Conservation (phyloP, 225 moss, liverwort and hornwort species). For the Pleurozium schreberi region DNA sequence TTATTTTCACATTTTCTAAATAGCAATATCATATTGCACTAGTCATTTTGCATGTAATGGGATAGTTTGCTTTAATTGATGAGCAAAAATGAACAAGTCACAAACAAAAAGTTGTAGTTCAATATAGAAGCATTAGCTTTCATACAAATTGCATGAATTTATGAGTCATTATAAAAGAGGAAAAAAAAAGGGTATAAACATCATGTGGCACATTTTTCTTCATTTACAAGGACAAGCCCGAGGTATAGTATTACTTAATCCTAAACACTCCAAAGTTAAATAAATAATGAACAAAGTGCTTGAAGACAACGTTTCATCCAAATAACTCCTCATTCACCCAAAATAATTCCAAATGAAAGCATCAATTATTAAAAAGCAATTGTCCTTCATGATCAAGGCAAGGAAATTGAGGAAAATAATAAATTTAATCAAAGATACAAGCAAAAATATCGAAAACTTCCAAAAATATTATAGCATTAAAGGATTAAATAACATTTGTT, state of each 20-base stretch:
- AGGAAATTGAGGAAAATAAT: background rate
- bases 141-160: background rate
- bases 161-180: background rate
- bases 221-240: too few relatives aligned
- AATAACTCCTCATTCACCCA: background rate
- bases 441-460: background rate
- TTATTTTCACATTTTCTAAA: background rate
- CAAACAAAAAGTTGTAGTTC: background rate
- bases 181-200: background rate
- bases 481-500: background rate
- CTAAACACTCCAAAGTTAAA: background rate
- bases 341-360: background rate
- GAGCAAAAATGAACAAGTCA: background rate
- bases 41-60: fast-evolving
- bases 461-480: background rate
- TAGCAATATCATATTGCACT: background rate
- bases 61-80: background rate
- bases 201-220: background rate
- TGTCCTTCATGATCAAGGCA: background rate
- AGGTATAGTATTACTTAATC: background rate
- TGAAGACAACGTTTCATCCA: background rate
- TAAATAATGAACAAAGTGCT: background rate
- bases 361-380: background rate
- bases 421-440: background rate
- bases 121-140: background rate